Base-by-base conservation (phyloP, 2,329 filamentous ascomycete species). In the Rhynchosporium agropyri region DNA sequence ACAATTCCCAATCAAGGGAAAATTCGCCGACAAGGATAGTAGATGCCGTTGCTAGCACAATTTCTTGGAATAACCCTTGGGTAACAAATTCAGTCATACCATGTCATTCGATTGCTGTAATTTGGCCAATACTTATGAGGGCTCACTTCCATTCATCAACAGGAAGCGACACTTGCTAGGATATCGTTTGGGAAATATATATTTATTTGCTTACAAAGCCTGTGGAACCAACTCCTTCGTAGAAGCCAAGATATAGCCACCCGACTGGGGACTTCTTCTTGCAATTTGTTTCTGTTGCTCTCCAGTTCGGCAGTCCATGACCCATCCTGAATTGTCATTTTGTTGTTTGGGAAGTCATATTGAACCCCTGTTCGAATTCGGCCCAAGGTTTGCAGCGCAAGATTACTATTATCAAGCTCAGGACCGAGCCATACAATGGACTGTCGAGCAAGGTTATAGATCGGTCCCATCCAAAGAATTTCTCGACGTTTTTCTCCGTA, bases 351-450 rank as follows among this genome's bases (percentile, higher is more conserved):
- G 26, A 26, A 40, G 13, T 36, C 2, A n/a, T 20, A 50, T 1
- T 3, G 15, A 8, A 58, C 29, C 1, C 12, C 50, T 6, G 45
- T 33, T 38, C 51, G 59, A 38, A 64, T 58, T 0, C 26, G 48
- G n/a, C 42, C 46, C 15, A 64, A 42, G 10, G 57, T 63, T 31
- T 60, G 33, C 31, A 65, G 26, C 13, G 59, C 63, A 58, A 65
- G 63, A 45, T 20, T n/a, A n/a, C 63, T 64, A 46, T 61, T 40
- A 12, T 61, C 26, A 28, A 31, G 42, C 12, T 56, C 63, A 7
- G 69, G 64, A 51, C 70, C 69, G 5, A 72, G 55, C 70, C 70
- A 72, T 1, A 71, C 65, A 29, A 71, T 48, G 8, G 71, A 67
- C 20, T 62, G 55, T 5, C 38, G 13, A 0, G 70, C 66, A 12